Percentiles rank a stretch among this genome's conserved stretches.
These are phyloP conservation scores for Candida sp. DNA, from an alignment of 1,139 yeast species.

Conservation along the genomic window DNA sequence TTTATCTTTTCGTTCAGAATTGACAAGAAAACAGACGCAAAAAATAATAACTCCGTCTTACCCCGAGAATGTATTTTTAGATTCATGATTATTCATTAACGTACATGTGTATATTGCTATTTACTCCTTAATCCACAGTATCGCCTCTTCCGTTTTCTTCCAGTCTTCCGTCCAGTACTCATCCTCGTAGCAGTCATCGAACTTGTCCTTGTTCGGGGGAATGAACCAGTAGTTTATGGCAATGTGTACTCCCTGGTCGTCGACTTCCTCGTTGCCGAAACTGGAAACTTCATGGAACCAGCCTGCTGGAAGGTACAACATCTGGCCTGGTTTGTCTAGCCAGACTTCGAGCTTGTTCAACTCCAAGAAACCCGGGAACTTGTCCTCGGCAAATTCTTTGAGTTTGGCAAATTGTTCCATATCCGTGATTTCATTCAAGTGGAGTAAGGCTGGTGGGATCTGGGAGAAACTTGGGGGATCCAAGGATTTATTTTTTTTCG, in stretches of 20 bases:
- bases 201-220: conserved; percentile 53
- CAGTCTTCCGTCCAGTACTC: conserved; percentile 57
- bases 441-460: conserved; percentile 66
- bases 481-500: conserved; percentile 13
- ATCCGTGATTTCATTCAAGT: conserved; percentile 54
- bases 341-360: conserved; percentile 48
- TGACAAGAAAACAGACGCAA: too few relatives aligned
- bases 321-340: conserved; percentile 58
- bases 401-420: conserved; percentile 25
- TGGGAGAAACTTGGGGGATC: conserved; percentile 75
- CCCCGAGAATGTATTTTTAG: too few relatives aligned
- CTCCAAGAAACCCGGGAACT: conserved; percentile 53
- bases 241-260: conserved; percentile 44
- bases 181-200: conserved; percentile 43
- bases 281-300: conserved; percentile 87
- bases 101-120: background rate
- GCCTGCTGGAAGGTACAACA: conserved; percentile 74
- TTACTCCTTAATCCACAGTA: conserved; percentile 8
- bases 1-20: too few relatives aligned
- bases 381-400: conserved; percentile 24
- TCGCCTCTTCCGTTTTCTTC: conserved; percentile 20
- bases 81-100: background rate
- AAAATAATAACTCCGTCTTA: too few relatives aligned
- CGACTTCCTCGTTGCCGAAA: conserved; percentile 41
- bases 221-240: conserved; percentile 79